Evolutionary conservation across 2,329 filamentous ascomycete species (phyloP).

Genomic region (Ascochyta clinopodiicola): DNA sequence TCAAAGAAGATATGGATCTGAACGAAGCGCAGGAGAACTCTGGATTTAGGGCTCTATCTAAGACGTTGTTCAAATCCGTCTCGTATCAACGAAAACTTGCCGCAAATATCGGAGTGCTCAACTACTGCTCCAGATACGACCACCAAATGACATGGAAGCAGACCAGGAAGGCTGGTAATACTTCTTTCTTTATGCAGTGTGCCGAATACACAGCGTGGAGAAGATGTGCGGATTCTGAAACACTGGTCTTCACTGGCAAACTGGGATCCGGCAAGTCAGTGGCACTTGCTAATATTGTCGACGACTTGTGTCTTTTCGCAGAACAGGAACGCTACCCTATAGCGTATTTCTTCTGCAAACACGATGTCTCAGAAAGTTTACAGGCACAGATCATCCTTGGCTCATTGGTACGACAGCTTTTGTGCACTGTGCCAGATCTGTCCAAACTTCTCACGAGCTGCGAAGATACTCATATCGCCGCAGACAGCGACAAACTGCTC

Average conservation of each 20-base stretch:
- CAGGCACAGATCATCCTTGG: constrained; percentile 33
- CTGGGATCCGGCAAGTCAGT: constrained; percentile 57
- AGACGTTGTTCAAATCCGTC: constrained; percentile 22
- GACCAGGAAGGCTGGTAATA: constrained; percentile 49
- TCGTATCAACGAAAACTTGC: constrained; percentile 25
- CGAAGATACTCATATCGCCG: background rate
- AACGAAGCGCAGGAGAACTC: constrained; percentile 39
- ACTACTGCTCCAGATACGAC: constrained; percentile 53
- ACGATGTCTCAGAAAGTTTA: constrained; percentile 32
- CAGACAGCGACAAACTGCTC: constrained; percentile 26
- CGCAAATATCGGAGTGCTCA: constrained; percentile 40
- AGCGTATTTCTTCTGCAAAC: constrained; percentile 38
- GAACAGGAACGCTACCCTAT: constrained; percentile 8
- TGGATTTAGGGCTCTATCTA: constrained; percentile 28
- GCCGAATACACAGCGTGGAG: constrained; percentile 41
- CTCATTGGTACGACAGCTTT: constrained; percentile 46
- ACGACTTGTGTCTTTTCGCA: constrained; percentile 25
- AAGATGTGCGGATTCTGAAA: constrained; percentile 25
- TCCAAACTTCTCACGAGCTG: constrained; percentile 5
- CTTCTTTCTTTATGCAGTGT: constrained; percentile 30
- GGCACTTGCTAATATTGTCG: constrained; percentile 53
- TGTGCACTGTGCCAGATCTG: constrained; percentile 34
- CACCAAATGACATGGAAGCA: constrained; percentile 53
- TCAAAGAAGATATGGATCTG: constrained; percentile 45
- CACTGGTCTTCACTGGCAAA: constrained; percentile 50